These are phyloP conservation scores for Gamsiella multidivaricata DNA, from an alignment of 192 early-diverging fungal genomes.

Conservation along the genomic window DNA sequence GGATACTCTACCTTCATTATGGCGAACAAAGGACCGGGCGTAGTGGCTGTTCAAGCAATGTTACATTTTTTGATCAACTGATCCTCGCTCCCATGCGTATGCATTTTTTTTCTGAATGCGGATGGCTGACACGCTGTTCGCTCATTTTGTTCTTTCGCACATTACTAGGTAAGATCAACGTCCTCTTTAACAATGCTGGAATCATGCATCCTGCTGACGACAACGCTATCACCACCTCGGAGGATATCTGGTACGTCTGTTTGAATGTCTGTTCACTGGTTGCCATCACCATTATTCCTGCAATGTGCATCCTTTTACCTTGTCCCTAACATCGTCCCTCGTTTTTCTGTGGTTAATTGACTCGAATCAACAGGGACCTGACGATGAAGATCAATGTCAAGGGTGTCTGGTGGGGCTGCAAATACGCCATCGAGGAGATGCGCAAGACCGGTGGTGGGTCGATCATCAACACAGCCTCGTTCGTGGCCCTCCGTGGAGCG, in stretches of 20 bases:
- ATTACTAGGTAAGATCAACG: constrained; percentile 72
- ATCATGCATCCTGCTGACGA: constrained; percentile 87
- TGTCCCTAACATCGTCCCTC: neutral
- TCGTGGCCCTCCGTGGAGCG: constrained; percentile 80
- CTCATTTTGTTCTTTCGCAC: neutral
- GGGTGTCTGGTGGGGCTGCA: constrained; percentile 91
- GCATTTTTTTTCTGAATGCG: neutral
- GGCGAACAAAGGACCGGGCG: too few species aligned
- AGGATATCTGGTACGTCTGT: constrained; percentile 84
- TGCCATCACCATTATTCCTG: too few species aligned
- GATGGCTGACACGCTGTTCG: too few species aligned
- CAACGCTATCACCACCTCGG: constrained; percentile 79
- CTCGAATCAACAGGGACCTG: too few species aligned
- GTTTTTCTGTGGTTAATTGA: too few species aligned
- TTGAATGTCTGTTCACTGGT: constrained; percentile 32
- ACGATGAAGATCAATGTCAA: constrained; percentile 89
- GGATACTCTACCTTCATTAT: neutral
- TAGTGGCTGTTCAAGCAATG: too few species aligned
- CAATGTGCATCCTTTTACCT: neutral
- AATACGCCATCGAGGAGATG: constrained; percentile 82
- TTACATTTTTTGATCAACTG: constrained; percentile 13
- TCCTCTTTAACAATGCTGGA: constrained; percentile 91
- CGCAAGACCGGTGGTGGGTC: constrained; percentile 77
- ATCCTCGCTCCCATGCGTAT: constrained; percentile 1
- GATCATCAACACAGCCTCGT: constrained; percentile 89